phyloP scores from a whole-genome alignment of 2,329 filamentous ascomycete species.

The Cladosporium oxysporum region DNA sequence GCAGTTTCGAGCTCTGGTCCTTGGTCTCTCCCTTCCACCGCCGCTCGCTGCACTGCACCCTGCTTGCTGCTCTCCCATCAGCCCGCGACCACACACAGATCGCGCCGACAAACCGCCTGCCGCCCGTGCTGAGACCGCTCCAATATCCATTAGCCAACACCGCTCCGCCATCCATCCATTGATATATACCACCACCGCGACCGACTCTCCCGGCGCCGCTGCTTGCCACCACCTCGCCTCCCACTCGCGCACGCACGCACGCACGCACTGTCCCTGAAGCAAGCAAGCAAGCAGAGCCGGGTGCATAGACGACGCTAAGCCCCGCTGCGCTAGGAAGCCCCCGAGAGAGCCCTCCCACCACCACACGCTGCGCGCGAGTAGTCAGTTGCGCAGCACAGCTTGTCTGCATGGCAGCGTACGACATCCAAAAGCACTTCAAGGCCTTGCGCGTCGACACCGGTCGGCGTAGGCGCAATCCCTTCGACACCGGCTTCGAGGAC shows the following conservation, averaged over 20 bases:
- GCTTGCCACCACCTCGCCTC: background rate
- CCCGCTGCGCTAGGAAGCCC: slow-evolving; percentile 4
- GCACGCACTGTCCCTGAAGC: too few relatives aligned
- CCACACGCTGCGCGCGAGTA: background rate
- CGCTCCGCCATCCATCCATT: background rate
- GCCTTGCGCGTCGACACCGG: slow-evolving; percentile 36
- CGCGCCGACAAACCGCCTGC: background rate
- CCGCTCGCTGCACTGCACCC: background rate
- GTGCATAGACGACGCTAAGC: slow-evolving; percentile 11
- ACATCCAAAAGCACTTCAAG: slow-evolving; percentile 37
- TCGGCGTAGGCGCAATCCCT: slow-evolving; percentile 34
- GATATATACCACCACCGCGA: background rate
- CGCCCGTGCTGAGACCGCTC: background rate
- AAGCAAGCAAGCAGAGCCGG: too few relatives aligned
- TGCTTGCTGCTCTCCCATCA: slow-evolving; percentile 1
- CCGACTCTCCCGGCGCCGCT: background rate
- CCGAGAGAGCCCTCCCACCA: background rate
- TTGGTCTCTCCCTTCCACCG: slow-evolving; percentile 1
- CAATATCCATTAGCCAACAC: background rate
- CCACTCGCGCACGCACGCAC: background rate
- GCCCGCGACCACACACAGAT: slow-evolving; percentile 1
- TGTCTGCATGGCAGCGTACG: slow-evolving; percentile 33
- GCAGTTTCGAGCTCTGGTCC: background rate
- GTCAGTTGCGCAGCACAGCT: slow-evolving; percentile 1
- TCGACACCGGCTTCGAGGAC: slow-evolving; percentile 38